Base-by-base conservation (phyloP, 768 basidiomycete species). In the Mycena rebaudengoi region DNA sequence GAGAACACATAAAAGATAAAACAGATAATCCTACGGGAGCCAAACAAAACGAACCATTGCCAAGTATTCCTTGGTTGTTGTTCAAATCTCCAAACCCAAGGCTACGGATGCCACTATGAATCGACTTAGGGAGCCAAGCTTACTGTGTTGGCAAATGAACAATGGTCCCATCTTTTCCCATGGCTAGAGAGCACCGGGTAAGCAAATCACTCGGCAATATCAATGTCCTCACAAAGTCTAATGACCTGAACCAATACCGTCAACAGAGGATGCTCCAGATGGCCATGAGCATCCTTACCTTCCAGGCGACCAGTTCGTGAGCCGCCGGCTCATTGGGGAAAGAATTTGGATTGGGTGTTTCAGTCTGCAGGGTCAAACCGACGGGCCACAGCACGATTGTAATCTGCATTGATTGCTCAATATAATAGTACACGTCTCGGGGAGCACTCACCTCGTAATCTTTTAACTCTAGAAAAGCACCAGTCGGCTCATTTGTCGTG, bases 221-320 rank as follows among this genome's bases (percentile, higher is more conserved):
- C 8, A 50, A 50, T 50, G 5, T 25, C 20, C 48, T 50, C 18
- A 50, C 48, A 32, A 33, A 50, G 32, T 50, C 5, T 32, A 50
- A 50, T 50, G 32, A 33, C 48, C 48, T 50, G 30, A 21, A 33
- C 48, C 48, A n/a, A 21, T 32, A 50, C 30, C 1, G 30, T 33
- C 30, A 33, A 23, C 14, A 10, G 12, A 50, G 20, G n/a, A 12
- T 33, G 20, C 4, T 23, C 32, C 48, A 33, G n/a, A 50, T 21
- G 18, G n/a, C 30, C n/a, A 32, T 21, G 48, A 33, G 30, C 8
- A 20, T 20, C 32, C 48, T 50, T 33, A 50, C 48, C 32, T 50
- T 50, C 48, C 48, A 50, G n/a, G 32, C 48, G 13, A 50, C 48
- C 29, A 49, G n/a, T 29, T 49, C 46, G 29, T 49, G 46, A 49